phyloP scores from a whole-genome alignment of 225 moss, liverwort and hornwort genomes.

The Climacium dendroides region DNA sequence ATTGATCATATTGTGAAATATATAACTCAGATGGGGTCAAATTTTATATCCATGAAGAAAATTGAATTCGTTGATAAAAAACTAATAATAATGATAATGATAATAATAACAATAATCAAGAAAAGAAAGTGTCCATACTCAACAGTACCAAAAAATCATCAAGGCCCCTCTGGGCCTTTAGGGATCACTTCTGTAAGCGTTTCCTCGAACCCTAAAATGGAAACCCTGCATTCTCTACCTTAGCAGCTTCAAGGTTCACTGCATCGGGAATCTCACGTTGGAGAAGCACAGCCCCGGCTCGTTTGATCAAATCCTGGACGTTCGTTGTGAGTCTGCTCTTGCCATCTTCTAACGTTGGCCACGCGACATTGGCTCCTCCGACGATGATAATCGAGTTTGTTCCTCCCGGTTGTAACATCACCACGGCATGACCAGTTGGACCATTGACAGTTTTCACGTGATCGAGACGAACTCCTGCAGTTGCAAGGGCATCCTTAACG shows the following conservation, averaged over 20 bases:
- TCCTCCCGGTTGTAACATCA: slow-evolving; percentile 60
- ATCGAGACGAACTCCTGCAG: slow-evolving; percentile 42
- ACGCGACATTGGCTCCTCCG: slow-evolving; percentile 52
- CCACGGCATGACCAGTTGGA: slow-evolving; percentile 57
- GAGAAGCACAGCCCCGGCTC: slow-evolving; percentile 54
- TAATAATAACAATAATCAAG: neutral
- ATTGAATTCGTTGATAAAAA: neutral
- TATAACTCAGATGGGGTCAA: neutral
- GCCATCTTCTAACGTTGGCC: slow-evolving; percentile 40
- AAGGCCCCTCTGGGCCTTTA: neutral
- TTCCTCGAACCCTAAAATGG: neutral
- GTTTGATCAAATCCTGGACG: slow-evolving; percentile 33
- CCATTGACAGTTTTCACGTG: slow-evolving; percentile 33
- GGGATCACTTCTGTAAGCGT: neutral
- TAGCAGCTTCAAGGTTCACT: slow-evolving; percentile 58
- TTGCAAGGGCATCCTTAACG: slow-evolving; percentile 43
- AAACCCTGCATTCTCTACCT: slow-evolving; percentile 14
- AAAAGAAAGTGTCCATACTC: neutral
- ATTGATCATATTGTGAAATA: neutral
- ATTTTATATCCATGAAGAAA: neutral
- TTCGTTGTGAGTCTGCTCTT: slow-evolving; percentile 8
- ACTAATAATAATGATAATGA: too few relatives aligned
- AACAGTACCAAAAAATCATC: neutral
- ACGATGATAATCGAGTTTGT: slow-evolving; percentile 53
- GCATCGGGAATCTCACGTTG: slow-evolving; percentile 59